Percentiles rank a stretch among this genome's conserved stretches.
These are phyloP conservation scores for Alternaria postmessia DNA, from an alignment of 2,329 filamentous ascomycete species.

Conservation along the genomic window DNA sequence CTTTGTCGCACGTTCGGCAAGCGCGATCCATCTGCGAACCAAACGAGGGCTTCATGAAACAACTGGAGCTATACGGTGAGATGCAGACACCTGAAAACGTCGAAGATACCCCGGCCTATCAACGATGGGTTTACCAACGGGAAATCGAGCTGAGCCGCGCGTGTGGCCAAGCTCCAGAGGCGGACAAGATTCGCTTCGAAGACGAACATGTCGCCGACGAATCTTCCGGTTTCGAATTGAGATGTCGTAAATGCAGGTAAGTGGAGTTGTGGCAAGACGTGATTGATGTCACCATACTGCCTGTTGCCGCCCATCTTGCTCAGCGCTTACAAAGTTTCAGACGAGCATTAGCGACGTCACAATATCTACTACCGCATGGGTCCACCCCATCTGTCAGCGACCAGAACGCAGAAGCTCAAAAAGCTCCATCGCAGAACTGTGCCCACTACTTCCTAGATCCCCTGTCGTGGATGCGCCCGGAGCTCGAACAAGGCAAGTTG, in stretches of 20 bases:
- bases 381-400: conserved; percentile 34
- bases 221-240: conserved; percentile 66
- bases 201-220: conserved; percentile 65
- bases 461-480: conserved; percentile 90
- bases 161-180: conserved; percentile 79
- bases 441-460: conserved; percentile 92
- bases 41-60: conserved; percentile 89
- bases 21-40: conserved; percentile 83
- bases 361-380: conserved; percentile 73
- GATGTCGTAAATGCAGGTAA: conserved; percentile 90
- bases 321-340: conserved; percentile 51
- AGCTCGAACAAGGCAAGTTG: conserved; percentile 81
- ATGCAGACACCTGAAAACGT: conserved; percentile 81
- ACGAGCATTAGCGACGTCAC: conserved; percentile 68
- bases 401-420: conserved; percentile 20
- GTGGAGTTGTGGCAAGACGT: conserved; percentile 32
- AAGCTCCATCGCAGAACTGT: conserved; percentile 59
- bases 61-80: conserved; percentile 84
- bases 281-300: conserved; percentile 15
- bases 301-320: conserved; percentile 16
- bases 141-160: conserved; percentile 73
- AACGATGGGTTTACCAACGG: conserved; percentile 75
- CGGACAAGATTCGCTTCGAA: conserved; percentile 80
- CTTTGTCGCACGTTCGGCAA: conserved; percentile 73
- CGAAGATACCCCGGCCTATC: conserved; percentile 77